Evolutionary conservation across 192 early-diverging fungal genomes (phyloP), one percentile per base, ranked within the genome.

Genomic region (Jimgerdemannia flammicorona): DNA sequence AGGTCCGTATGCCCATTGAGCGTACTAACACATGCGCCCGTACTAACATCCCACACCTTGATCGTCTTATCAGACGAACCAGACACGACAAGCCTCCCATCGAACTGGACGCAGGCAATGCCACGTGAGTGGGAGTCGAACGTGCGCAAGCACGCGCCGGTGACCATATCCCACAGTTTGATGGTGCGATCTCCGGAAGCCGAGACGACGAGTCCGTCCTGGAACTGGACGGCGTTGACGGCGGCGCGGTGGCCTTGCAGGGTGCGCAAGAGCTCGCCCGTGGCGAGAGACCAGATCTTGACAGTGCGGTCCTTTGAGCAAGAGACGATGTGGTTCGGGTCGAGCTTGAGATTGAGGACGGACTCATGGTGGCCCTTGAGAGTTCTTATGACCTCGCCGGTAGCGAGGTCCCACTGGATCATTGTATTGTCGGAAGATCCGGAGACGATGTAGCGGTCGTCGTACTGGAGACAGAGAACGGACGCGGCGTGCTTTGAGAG

Each of bases 391-490:
- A 84, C 66, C 44, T 80, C 79, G 9, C 86, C 88, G 2, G 93
- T 87, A 3, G 78, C 72, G 40, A 95, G 64, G 80, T 94, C 88
- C 91, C 94, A 94, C 40, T 95, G 84, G 29, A 90, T 85, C 19
- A 89, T 87, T 8, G 85, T 87, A 8, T 84, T 75, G 73, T 95
- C 94, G 17, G 88, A 88, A 64, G 91, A 92, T 4, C 93, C 94
- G 18, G 90, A 93, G 9, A 92, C 76, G 65, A 94, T 87, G 70
- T 80, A 81, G 29, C 81, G 72, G 11, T 84, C 87, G 69, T 96
- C 87, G 64, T 89, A 95, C 70, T 97, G 95, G 19, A 98, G 83
- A 72, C 95, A 97, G 65, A 97, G 83, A 8, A 98, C 96, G 43
- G 92, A 94, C 8, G 88, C 93, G 3, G 70, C 70, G 79, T 98